A percentile compares a stretch with the other conserved stretches of the same genome.
Evolutionary conservation across 2,329 filamentous ascomycete genomes (phyloP).

Genomic region (Xylaria sp.): DNA sequence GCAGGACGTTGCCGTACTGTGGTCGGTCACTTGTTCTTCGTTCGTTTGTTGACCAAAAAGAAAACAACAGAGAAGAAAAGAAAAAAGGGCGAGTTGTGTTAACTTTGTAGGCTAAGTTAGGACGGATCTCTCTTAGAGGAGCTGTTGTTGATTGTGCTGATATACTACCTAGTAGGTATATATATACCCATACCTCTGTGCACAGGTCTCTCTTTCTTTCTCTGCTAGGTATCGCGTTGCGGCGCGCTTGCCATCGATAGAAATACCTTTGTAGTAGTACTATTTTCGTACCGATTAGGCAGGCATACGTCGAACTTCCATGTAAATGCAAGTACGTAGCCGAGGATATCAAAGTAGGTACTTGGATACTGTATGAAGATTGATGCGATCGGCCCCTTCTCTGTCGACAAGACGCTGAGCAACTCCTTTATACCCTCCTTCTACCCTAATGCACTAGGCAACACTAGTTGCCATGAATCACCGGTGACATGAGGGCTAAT

Average conservation of each 20-base stretch:
- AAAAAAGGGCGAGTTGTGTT: too few relatives aligned
- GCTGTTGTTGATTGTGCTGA: neutral
- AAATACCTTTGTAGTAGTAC: too few relatives aligned
- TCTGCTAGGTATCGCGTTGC: neutral
- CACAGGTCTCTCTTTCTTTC: neutral
- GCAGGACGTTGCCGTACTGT: neutral
- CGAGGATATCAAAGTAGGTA: neutral
- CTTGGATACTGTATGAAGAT: neutral
- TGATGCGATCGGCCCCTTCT: neutral
- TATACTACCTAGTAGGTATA: too few relatives aligned
- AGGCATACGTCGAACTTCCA: neutral
- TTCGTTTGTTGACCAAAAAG: too few relatives aligned
- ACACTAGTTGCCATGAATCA: constrained; percentile 19
- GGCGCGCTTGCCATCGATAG: neutral
- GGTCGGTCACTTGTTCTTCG: neutral
- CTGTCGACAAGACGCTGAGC: neutral
- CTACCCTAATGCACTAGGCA: neutral
- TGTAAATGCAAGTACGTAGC: neutral
- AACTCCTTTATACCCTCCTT: neutral
- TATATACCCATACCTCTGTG: neutral
- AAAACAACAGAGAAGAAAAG: too few relatives aligned
- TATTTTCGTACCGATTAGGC: neutral
- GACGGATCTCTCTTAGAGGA: too few relatives aligned
- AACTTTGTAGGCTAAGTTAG: too few relatives aligned
- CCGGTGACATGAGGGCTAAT: neutral